Evolutionary conservation across 192 early-diverging fungal genomes (phyloP).

Genomic region (Podila clonocystis): DNA sequence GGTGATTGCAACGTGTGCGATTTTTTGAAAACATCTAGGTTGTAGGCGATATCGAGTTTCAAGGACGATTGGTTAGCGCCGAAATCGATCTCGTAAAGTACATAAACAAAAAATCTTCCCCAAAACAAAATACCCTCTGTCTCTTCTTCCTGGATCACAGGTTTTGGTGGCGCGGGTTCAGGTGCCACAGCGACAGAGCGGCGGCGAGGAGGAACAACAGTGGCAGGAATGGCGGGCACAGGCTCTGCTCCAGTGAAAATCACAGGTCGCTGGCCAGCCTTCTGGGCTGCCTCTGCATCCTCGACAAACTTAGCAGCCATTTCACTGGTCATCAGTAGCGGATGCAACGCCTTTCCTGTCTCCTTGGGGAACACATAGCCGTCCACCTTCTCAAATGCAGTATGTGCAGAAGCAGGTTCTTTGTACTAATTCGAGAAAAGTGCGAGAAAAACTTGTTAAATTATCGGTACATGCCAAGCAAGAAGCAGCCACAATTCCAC

Average conservation of each 20-base stretch:
- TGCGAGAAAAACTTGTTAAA: not conserved
- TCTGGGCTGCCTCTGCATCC: constrained; percentile 34
- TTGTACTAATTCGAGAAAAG: constrained; percentile 19
- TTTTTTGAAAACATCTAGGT: constrained; percentile 18
- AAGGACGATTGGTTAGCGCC: too few species aligned
- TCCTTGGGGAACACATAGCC: constrained; percentile 38
- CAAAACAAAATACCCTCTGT: too few species aligned
- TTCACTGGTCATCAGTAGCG: constrained; percentile 28
- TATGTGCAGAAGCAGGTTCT: constrained; percentile 12
- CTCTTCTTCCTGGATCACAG: too few species aligned
- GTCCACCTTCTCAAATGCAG: constrained; percentile 15
- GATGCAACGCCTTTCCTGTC: constrained; percentile 29
- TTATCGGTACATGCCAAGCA: not conserved
- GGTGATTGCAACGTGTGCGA: constrained; percentile 12
- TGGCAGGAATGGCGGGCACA: not conserved
- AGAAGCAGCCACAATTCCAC: not conserved
- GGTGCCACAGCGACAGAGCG: not conserved
- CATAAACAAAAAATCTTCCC: too few species aligned
- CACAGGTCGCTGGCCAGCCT: constrained; percentile 24
- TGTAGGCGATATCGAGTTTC: too few species aligned
- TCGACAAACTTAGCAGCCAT: constrained; percentile 17
- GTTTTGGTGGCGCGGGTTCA: not conserved
- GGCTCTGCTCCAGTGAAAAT: constrained; percentile 21
- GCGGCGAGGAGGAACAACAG: constrained; percentile 9
- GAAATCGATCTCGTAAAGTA: too few species aligned